Evolutionary conservation across 2,329 filamentous ascomycete genomes (phyloP).

Genomic region (Penicillium palitans): DNA sequence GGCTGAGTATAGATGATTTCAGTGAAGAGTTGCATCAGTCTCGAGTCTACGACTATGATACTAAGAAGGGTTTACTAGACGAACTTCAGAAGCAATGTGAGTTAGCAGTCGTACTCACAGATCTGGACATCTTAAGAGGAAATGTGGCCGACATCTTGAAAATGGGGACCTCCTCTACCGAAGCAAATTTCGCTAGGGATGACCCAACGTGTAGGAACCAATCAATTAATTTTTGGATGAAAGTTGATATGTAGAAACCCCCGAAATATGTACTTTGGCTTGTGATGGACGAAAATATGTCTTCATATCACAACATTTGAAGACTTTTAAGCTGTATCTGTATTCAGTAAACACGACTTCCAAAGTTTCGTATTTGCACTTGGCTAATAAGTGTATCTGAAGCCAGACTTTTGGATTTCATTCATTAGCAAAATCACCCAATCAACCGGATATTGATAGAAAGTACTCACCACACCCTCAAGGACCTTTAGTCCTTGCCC

Average conservation of each 20-base stretch:
- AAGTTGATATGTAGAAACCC: not conserved
- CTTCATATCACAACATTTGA: not conserved
- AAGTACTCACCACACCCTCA: constrained; percentile 46
- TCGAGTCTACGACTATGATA: too few relatives aligned
- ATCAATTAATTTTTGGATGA: not conserved
- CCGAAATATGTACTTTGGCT: not conserved
- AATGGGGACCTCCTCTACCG: too few relatives aligned
- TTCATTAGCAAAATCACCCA: constrained; percentile 1
- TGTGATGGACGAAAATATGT: too few relatives aligned
- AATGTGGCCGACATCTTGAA: too few relatives aligned
- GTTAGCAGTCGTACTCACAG: too few relatives aligned
- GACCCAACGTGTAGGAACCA: not conserved
- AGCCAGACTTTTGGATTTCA: constrained; percentile 27
- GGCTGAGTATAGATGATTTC: too few relatives aligned
- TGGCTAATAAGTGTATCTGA: constrained; percentile 38
- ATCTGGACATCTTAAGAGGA: too few relatives aligned
- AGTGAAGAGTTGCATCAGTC: too few relatives aligned
- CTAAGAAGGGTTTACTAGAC: too few relatives aligned
- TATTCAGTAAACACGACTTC: not conserved
- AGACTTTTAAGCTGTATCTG: not conserved
- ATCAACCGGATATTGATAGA: not conserved
- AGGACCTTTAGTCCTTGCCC: constrained; percentile 50
- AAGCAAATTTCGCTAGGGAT: not conserved
- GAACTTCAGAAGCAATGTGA: too few relatives aligned
- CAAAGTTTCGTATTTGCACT: not conserved